These are phyloP conservation scores for Ophiostoma himal-ulmi DNA, from an alignment of 2,329 filamentous ascomycete species.

Conservation along the genomic window DNA sequence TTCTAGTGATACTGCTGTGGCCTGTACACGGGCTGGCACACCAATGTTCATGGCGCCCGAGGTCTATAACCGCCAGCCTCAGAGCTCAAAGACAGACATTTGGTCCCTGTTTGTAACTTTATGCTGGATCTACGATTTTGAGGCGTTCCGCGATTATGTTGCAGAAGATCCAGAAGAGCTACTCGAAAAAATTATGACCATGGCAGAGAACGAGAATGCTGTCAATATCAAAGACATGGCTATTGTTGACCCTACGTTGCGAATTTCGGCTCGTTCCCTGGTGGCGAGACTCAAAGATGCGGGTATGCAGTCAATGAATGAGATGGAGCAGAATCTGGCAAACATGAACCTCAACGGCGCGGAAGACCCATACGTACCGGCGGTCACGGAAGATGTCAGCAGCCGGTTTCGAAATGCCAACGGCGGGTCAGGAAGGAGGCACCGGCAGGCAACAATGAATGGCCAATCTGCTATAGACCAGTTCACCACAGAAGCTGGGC, in stretches of 20 bases:
- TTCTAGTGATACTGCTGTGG: slow-evolving; percentile 54
- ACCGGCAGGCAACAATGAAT: not conserved
- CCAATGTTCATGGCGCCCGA: slow-evolving; percentile 32
- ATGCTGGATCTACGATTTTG: slow-evolving; percentile 28
- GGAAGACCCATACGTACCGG: not conserved
- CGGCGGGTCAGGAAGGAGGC: not conserved
- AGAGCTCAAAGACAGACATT: slow-evolving; percentile 30
- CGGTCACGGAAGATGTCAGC: not conserved
- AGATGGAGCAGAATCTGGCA: not conserved
- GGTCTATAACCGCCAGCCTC: slow-evolving; percentile 25
- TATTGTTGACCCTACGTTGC: slow-evolving; percentile 6
- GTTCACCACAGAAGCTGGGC: not conserved
- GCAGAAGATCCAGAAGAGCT: slow-evolving; percentile 21
- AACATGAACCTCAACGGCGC: not conserved
- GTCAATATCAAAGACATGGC: slow-evolving; percentile 14
- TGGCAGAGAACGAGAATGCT: slow-evolving; percentile 8
- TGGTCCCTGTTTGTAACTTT: slow-evolving; percentile 34
- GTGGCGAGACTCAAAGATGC: slow-evolving; percentile 4
- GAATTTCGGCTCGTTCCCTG: slow-evolving; percentile 13
- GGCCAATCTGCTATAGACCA: slow-evolving; percentile 9
- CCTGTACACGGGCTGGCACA: slow-evolving; percentile 29
- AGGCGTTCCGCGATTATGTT: slow-evolving; percentile 25
- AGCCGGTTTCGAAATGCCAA: not conserved
- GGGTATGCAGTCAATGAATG: not conserved
- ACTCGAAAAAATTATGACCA: slow-evolving; percentile 23